Base-by-base conservation (phyloP, 345 rosid species). In the Lepidium aucheri region DNA sequence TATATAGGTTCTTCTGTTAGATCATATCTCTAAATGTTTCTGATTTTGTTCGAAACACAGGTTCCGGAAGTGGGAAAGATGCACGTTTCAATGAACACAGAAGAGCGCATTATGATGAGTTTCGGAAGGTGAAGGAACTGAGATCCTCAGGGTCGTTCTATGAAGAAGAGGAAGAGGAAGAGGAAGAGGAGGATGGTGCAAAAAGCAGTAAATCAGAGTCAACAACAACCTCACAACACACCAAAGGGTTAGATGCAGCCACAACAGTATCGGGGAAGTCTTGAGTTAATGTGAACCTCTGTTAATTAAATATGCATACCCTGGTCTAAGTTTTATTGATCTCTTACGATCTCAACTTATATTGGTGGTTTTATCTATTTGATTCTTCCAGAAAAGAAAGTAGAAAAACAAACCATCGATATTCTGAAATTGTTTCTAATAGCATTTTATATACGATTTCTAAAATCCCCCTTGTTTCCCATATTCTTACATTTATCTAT, bases 21-120 rank as follows among this genome's bases (percentile, higher is more conserved):
- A 33, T 47, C 16, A 41, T 28, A 5, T 15, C 17, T 22, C 47
- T 49, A 17, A 39, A 45, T 15, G 14, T 36, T 36, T 34, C 60
- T 35, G 20, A 18, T 9, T 30, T 67, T 46, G 39, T 49, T 12
- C 78, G 34, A 66, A 53, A 17, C 9, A 53, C 74, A 86, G 86
- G 64, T 78, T 68, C 77, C 15, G 86, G 70, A 68, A 20, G 75
- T 6, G 86, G 60, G 42, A 76, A 65, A 67, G 78, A 68, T 65
- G 73, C 53, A 69, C 81, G 79, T 53, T 94, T 94, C 73, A 85
- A 62, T 74, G 96, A 87, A 75, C 99, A 75, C 30, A 81, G 99
- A 68, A 78, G 82, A 71, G 94, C 77, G 38, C 99, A 95, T 64
- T 95, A 95, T 53, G 82, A 95, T 56, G 98, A 95, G 82, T 89